Base-by-base conservation (phyloP, 305 asterid species). In the Salvia sclarea region DNA sequence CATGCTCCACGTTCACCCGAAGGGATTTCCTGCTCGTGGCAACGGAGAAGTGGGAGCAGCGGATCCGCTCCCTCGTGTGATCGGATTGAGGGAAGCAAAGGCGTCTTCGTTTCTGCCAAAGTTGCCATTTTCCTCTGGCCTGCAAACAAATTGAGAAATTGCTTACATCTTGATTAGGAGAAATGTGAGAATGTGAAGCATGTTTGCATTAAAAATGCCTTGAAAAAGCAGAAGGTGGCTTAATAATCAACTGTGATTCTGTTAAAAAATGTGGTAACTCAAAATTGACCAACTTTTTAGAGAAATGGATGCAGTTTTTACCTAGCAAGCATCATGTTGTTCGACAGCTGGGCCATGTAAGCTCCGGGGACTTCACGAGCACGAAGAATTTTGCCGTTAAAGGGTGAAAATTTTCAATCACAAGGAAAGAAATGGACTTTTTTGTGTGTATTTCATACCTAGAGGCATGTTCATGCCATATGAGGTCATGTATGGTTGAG, bases 1-100 rank as follows among this genome's bases (percentile, higher is more conserved):
- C 22, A 45, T 20, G 10, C 21, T 44, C 49, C 59, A 22, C 16
- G 0, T 28, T 28, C 59, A 90, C 61, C 84, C 86, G 24, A 90
- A 87, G 61, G 95, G 95, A 75, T 90, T 90, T 78, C 85, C 85
- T 72, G 77, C 79, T 33, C 80, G 71, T n/a, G 86, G 70, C 24
- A 76, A 65, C 17, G 80, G 66, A 13, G 86, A 49, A 73, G 71
- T 45, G 44, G 83, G 40, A 11, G 80, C 52, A 52, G 66, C 56
- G 24, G 72, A 9, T 18, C 80, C 76, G 4, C 48, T 31, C 12
- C 73, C 68, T 65, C 70, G 80, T 8, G 69, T 77, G 47, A 76
- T 62, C 5, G 85, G 85, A 57, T 88, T 83, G 31, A 85, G 60
- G 62, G 80, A 82, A 44, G 85, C 82, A 43, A 88, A 89, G 12